These are phyloP conservation scores for Picea sitchensis DNA, from an alignment of 75 land plant species.

Conservation along the genomic window DNA sequence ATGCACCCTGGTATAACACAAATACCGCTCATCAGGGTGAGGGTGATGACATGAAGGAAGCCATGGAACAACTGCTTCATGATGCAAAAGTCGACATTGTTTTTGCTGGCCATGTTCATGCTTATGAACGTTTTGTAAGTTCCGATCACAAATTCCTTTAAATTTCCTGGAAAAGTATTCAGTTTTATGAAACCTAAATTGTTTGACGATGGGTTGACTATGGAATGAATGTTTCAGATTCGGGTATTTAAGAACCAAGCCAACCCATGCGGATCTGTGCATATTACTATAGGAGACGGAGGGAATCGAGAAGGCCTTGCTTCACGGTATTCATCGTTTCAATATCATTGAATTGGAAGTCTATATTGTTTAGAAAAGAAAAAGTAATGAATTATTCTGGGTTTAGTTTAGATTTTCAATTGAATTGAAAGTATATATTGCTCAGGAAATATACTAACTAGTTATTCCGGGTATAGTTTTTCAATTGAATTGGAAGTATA, in stretches of 20 bases:
- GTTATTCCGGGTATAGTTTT: too few species aligned
- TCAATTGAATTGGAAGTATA: too few species aligned
- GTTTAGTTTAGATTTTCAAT: too few species aligned
- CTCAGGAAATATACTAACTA: too few species aligned
- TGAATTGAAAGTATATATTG: too few species aligned
- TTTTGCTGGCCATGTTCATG: slow-evolving; percentile 97
- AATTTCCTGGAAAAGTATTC: too few species aligned
- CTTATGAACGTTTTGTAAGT: slow-evolving; percentile 93
- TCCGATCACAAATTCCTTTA: too few species aligned
- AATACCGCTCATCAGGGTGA: slow-evolving; percentile 87
- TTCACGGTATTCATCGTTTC: slow-evolving; percentile 2
- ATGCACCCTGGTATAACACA: slow-evolving; percentile 97
- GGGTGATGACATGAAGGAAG: slow-evolving; percentile 73
- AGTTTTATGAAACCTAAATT: background rate
- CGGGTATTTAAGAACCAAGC: slow-evolving; percentile 45
- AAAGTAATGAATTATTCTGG: too few species aligned
- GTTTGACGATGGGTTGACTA: background rate
- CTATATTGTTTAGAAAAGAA: too few species aligned
- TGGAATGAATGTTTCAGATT: slow-evolving; percentile 15
- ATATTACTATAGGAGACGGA: slow-evolving; percentile 53
- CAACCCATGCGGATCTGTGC: slow-evolving; percentile 64
- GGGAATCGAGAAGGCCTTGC: slow-evolving; percentile 51
- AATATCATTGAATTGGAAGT: too few species aligned
- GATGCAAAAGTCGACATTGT: slow-evolving; percentile 74
- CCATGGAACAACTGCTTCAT: slow-evolving; percentile 78